A percentile compares a stretch with the other conserved stretches of the same genome.
phyloP scores from a whole-genome alignment of 805 yeast genomes.

The Lipomyces spencermartinsiae region DNA sequence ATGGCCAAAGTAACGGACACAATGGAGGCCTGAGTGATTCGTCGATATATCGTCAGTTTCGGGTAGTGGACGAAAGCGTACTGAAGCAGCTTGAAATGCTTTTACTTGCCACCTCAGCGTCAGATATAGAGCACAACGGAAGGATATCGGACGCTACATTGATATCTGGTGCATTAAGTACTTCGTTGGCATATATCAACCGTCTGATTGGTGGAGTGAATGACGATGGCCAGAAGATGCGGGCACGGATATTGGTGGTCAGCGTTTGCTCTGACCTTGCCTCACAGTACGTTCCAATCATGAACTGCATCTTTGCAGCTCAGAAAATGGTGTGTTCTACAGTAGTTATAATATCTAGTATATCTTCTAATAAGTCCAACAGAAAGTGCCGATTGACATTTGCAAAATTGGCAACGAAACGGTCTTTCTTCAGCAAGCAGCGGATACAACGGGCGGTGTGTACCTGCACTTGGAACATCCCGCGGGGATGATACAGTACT shows the following conservation, averaged over 20 bases:
- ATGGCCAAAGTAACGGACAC: neutral
- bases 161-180: slow-evolving; percentile 78
- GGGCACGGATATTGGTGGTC: slow-evolving; percentile 69
- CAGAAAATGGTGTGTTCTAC: slow-evolving; percentile 65
- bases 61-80: slow-evolving; percentile 76
- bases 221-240: slow-evolving; percentile 49
- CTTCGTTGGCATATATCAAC: slow-evolving; percentile 82
- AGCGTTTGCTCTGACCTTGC: slow-evolving; percentile 76
- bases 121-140: slow-evolving; percentile 36
- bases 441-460: slow-evolving; percentile 92
- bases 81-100: slow-evolving; percentile 62
- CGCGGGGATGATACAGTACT: slow-evolving; percentile 79
- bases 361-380: neutral
- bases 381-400: slow-evolving; percentile 83
- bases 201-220: slow-evolving; percentile 36
- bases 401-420: slow-evolving; percentile 73
- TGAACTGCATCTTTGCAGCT: slow-evolving; percentile 96
- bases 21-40: slow-evolving; percentile 44
- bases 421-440: slow-evolving; percentile 91
- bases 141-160: slow-evolving; percentile 49
- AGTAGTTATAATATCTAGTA: neutral
- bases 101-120: slow-evolving; percentile 48
- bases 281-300: slow-evolving; percentile 84
- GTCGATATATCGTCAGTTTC: slow-evolving; percentile 82
- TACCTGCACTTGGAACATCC: slow-evolving; percentile 74